phyloP scores from a whole-genome alignment of 164 flowering plant genomes.

The Litsea cubeba region DNA sequence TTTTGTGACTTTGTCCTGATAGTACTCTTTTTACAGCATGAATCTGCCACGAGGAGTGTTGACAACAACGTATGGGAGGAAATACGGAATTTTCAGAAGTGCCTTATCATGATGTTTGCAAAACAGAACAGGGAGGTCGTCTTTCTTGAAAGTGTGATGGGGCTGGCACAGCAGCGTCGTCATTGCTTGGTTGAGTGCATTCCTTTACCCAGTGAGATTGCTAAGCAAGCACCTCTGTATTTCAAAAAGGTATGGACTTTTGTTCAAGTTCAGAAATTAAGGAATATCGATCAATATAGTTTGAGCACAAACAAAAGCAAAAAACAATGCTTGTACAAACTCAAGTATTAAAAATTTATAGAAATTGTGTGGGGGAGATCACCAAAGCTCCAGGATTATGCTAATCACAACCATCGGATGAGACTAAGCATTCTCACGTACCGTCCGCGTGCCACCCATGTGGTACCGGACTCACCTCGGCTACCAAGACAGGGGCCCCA shows the following conservation, averaged over 20 bases:
- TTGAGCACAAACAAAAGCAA: background rate
- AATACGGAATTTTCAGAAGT: constrained; percentile 89
- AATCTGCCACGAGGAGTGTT: constrained; percentile 61
- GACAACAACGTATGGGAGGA: constrained; percentile 89
- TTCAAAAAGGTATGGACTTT: constrained; percentile 64
- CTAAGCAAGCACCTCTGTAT: constrained; percentile 72
- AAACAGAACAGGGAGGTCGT: constrained; percentile 74
- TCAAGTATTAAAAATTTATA: background rate
- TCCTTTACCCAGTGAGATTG: constrained; percentile 69
- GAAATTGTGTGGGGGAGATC: no score
- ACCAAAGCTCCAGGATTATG: no score
- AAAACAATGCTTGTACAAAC: background rate
- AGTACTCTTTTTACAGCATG: constrained; percentile 54
- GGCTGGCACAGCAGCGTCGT: constrained; percentile 69
- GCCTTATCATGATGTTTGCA: constrained; percentile 89
- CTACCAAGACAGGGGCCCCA: no score
- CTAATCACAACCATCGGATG: no score
- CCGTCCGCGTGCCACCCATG: no score
- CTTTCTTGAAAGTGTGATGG: constrained; percentile 89
- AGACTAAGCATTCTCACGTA: no score
- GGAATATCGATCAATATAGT: background rate
- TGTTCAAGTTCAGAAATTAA: background rate
- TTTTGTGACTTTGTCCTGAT: background rate
- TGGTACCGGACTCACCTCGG: no score
- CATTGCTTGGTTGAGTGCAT: constrained; percentile 91